A percentile compares a stretch with the other conserved stretches of the same genome.
phyloP scores from a whole-genome alignment of 805 yeast species.

The Ascoidea asiatica region DNA sequence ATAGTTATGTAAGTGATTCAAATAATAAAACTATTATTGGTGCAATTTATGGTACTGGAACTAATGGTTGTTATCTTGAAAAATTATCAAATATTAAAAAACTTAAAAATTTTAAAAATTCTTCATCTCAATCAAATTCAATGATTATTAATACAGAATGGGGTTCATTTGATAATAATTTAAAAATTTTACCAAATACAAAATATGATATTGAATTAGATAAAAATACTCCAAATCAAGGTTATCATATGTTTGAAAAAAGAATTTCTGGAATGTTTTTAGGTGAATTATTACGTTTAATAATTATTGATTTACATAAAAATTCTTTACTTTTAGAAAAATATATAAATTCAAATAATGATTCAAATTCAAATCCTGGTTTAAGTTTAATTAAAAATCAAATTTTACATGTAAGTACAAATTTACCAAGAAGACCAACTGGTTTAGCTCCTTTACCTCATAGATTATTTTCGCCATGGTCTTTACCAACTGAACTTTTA shows the following conservation, averaged over 20 bases:
- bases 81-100: constrained; percentile 60
- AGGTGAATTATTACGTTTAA: constrained; percentile 77
- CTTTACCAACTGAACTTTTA: constrained; percentile 16
- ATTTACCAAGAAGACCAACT: constrained; percentile 17
- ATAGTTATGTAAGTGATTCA: constrained; percentile 67
- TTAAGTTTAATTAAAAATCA: background rate
- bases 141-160: constrained; percentile 95
- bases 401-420: constrained; percentile 2
- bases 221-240: constrained; percentile 61
- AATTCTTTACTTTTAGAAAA: constrained; percentile 46
- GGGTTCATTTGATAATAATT: constrained; percentile 91
- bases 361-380: background rate
- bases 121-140: constrained; percentile 33
- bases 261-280: constrained; percentile 86
- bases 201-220: constrained; percentile 67
- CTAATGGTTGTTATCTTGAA: constrained; percentile 91
- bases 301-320: constrained; percentile 53
- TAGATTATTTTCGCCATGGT: constrained; percentile 64
- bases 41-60: constrained; percentile 93
- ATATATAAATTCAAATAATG: constrained; percentile 17
- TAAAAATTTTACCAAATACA: constrained; percentile 63
- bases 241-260: constrained; percentile 86
- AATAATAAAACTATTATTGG: constrained; percentile 75
- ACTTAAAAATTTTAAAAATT: constrained; percentile 34
- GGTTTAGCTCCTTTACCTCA: constrained; percentile 29